Evolutionary conservation across 1,284 basidiomycete species (phyloP).

Genomic region (Melampsora americana): DNA sequence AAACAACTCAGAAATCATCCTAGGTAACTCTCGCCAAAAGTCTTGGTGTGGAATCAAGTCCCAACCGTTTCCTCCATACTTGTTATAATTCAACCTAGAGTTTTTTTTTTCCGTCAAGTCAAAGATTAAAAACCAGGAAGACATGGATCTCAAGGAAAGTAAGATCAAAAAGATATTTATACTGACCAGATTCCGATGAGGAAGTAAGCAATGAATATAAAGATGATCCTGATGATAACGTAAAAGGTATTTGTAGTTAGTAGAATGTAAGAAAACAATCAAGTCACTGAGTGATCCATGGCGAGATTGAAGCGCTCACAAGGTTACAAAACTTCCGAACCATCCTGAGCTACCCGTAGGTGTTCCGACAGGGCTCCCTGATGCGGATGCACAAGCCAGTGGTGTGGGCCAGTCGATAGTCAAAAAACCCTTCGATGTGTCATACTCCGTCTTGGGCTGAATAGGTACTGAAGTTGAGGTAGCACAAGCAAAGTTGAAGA

Average conservation of each 20-base stretch:
- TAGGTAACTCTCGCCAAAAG: slow-evolving; percentile 50
- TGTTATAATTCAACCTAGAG: slow-evolving; percentile 48
- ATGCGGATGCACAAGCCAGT: slow-evolving; percentile 1
- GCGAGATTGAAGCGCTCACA: background rate
- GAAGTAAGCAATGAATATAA: slow-evolving; percentile 10
- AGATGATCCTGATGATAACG: background rate
- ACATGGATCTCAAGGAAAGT: background rate
- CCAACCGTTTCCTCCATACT: slow-evolving; percentile 51
- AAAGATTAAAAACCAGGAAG: background rate
- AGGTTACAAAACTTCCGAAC: background rate
- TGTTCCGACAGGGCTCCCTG: background rate
- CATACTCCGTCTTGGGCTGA: background rate
- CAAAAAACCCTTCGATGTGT: background rate
- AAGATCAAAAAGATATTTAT: background rate
- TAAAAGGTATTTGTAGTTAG: background rate
- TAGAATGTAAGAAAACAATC: background rate
- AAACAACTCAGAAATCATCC: slow-evolving; percentile 4
- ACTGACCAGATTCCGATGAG: slow-evolving; percentile 9
- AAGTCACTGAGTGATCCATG: background rate
- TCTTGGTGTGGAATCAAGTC: slow-evolving; percentile 51
- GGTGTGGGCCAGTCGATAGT: slow-evolving; percentile 2
- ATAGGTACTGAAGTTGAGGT: background rate
- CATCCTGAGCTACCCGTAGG: slow-evolving; percentile 1
- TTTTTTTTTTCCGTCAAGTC: background rate
- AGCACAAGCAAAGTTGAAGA: slow-evolving; percentile 15